phyloP scores from a whole-genome alignment of 2,329 filamentous ascomycete species.

The Xylariaceae sp. region DNA sequence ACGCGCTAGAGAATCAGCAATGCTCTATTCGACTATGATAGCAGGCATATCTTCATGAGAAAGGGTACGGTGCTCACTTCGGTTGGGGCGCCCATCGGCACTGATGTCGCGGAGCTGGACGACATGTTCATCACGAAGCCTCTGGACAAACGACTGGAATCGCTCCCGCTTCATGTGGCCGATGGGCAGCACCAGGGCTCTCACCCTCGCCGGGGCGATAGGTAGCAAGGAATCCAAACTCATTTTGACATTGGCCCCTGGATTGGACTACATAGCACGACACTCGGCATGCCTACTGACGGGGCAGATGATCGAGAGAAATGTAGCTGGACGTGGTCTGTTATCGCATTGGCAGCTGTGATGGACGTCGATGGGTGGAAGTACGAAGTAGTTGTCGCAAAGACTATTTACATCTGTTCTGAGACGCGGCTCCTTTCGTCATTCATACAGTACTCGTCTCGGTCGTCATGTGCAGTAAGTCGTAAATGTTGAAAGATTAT shows the following conservation, averaged over 20 bases:
- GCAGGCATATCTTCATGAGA: neutral
- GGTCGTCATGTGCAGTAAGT: neutral
- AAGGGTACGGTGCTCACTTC: constrained; percentile 53
- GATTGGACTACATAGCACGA: constrained; percentile 25
- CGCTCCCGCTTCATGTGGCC: constrained; percentile 78
- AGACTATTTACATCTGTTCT: neutral
- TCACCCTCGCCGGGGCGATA: constrained; percentile 84
- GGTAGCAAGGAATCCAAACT: constrained; percentile 84
- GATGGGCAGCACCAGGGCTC: constrained; percentile 78
- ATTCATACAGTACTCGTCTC: neutral
- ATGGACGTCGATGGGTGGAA: neutral
- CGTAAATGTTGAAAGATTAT: neutral
- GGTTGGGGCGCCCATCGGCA: constrained; percentile 75
- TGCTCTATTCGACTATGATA: neutral
- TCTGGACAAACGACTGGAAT: constrained; percentile 72
- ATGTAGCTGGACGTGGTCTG: neutral
- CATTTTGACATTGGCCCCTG: constrained; percentile 58
- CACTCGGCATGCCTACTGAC: constrained; percentile 25
- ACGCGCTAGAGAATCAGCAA: constrained; percentile 23
- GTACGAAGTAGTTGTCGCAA: neutral
- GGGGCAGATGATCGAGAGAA: neutral
- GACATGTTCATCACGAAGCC: constrained; percentile 72
- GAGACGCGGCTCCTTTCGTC: neutral
- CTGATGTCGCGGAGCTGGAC: constrained; percentile 82
- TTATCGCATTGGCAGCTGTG: constrained; percentile 1